Percentiles rank a stretch among this genome's conserved stretches.
phyloP scores from a whole-genome alignment of 345 rosid genomes.

The Isatis tinctoria region DNA sequence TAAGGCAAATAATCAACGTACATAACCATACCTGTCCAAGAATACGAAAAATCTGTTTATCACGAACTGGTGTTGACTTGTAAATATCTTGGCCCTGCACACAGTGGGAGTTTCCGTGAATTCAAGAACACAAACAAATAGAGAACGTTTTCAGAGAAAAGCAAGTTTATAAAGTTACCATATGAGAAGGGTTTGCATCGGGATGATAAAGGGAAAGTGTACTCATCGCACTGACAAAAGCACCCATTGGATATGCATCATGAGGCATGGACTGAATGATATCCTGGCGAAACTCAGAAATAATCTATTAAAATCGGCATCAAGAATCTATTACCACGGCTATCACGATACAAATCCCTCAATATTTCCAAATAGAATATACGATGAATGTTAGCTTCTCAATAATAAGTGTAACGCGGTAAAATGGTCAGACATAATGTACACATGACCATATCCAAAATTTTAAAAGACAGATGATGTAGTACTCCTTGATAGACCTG shows the following conservation, averaged over 20 bases:
- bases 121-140: background rate
- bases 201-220: conserved; percentile 87
- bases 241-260: conserved; percentile 87
- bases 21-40: conserved; percentile 67
- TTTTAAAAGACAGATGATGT: background rate
- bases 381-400: background rate
- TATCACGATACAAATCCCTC: background rate
- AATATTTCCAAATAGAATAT: too few species aligned
- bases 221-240: conserved; percentile 78
- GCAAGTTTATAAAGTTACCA: conserved; percentile 37
- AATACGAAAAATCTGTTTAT: conserved; percentile 82
- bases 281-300: conserved; percentile 49
- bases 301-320: background rate
- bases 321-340: background rate
- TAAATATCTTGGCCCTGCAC: conserved; percentile 42
- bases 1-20: background rate
- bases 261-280: conserved; percentile 88
- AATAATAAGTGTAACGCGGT: background rate
- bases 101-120: background rate
- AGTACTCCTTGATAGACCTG: background rate
- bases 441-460: background rate
- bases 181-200: conserved; percentile 91
- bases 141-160: background rate
- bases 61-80: conserved; percentile 75
- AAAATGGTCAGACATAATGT: background rate